Percentiles rank a stretch among this genome's conserved stretches.
These are phyloP conservation scores for Suillus hirtellus DNA, from an alignment of 768 basidiomycete genomes.

Conservation along the genomic window DNA sequence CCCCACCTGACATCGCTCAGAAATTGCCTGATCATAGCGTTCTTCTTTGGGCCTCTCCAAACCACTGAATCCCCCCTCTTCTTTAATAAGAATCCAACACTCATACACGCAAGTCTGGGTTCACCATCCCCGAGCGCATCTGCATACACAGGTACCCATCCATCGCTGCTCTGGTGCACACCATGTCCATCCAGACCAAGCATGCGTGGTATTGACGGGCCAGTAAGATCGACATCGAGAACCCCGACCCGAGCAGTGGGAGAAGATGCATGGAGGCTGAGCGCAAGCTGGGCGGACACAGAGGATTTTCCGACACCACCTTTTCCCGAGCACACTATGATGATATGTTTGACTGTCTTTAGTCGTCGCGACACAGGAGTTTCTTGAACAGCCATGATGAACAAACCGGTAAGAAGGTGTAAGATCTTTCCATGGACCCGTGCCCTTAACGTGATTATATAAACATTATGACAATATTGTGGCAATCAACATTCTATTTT, in stretches of 20 bases:
- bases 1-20: constrained; percentile 95
- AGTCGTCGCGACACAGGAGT: constrained; percentile 75
- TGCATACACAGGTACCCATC: constrained; percentile 98
- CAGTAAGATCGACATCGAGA: constrained; percentile 91
- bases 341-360: constrained; percentile 73
- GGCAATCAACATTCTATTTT: neutral
- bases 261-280: constrained; percentile 75
- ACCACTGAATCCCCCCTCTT: constrained; percentile 91
- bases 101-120: constrained; percentile 89
- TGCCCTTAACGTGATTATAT: constrained; percentile 6
- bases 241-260: constrained; percentile 78
- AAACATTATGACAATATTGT: neutral
- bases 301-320: constrained; percentile 99
- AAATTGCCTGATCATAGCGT: constrained; percentile 97
- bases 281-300: constrained; percentile 86
- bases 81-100: constrained; percentile 92
- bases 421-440: neutral
- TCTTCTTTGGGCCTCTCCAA: constrained; percentile 99
- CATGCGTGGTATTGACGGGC: constrained; percentile 95
- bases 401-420: neutral
- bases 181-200: constrained; percentile 83
- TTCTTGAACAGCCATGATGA: constrained; percentile 34
- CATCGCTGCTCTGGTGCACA: constrained; percentile 91
- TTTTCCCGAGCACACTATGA: constrained; percentile 94
- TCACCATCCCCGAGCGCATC: constrained; percentile 56